Evolutionary conservation across 805 yeast species (phyloP).

Genomic region (Naumovozyma baii): DNA sequence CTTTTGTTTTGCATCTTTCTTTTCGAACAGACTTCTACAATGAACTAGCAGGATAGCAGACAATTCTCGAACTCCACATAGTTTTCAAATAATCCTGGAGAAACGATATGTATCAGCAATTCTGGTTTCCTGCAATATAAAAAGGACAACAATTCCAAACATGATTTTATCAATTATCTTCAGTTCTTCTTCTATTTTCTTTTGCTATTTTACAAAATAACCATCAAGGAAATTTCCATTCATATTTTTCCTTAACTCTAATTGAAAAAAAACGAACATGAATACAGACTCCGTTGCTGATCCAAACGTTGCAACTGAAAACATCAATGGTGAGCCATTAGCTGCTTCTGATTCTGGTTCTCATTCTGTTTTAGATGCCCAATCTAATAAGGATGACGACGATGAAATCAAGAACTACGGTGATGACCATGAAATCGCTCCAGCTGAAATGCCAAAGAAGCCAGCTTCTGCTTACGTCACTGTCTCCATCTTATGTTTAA

Average conservation of each 20-base stretch:
- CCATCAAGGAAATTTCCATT: neutral
- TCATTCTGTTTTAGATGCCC: constrained; percentile 17
- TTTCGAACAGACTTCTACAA: neutral
- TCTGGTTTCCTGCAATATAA: neutral
- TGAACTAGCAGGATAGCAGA: neutral
- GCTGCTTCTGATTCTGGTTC: constrained; percentile 10
- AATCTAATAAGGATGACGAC: constrained; percentile 18
- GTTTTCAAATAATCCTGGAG: neutral
- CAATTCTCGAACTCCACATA: neutral
- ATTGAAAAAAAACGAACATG: neutral
- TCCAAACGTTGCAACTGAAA: neutral
- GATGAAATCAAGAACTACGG: constrained; percentile 14
- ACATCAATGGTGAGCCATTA: constrained; percentile 3
- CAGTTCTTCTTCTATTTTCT: neutral
- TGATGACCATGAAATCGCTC: constrained; percentile 2
- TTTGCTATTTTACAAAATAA: neutral
- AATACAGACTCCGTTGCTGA: neutral
- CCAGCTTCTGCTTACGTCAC: constrained; percentile 14
- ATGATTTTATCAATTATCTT: no score
- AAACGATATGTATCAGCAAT: neutral
- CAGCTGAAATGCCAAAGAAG: constrained; percentile 8
- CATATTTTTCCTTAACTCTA: neutral
- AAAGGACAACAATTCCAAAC: neutral
- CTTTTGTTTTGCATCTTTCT: neutral
- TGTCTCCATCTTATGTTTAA: constrained; percentile 17